These are phyloP conservation scores for Scutellaria galericulata DNA, from an alignment of 257 asterid genomes.

Conservation along the genomic window DNA sequence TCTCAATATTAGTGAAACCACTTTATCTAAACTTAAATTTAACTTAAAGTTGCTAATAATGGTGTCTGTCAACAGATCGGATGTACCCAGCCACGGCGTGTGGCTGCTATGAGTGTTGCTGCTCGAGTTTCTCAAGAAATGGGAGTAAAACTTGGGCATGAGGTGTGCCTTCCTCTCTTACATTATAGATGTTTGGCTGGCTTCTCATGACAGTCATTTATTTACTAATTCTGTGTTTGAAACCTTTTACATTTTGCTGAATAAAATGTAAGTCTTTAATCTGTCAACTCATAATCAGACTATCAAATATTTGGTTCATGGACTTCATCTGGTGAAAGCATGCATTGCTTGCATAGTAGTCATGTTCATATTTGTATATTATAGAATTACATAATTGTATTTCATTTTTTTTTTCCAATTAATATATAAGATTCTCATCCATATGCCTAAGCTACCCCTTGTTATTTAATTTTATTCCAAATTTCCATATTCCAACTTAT, in stretches of 20 bases:
- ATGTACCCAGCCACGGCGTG: conserved; percentile 98
- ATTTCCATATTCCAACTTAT: not conserved
- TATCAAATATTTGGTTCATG: conserved; percentile 5
- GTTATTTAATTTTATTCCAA: not conserved
- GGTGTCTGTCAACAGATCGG: conserved; percentile 62
- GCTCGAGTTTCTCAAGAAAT: conserved; percentile 98
- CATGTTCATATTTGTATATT: conserved; percentile 5
- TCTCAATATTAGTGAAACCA: not conserved
- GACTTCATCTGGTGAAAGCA: not conserved
- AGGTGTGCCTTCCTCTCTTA: conserved; percentile 54
- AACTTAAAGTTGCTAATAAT: conserved; percentile 23
- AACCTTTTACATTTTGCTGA: conserved; percentile 7
- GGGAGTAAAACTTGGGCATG: conserved; percentile 99
- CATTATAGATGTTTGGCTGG: conserved; percentile 26
- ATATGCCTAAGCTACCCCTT: conserved; percentile 9
- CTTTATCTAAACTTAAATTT: conserved; percentile 11
- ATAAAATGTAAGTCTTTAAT: not conserved
- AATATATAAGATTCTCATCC: not conserved
- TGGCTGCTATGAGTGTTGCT: conserved; percentile 99
- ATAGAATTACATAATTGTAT: conserved; percentile 13
- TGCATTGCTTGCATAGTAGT: not conserved
- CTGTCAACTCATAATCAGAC: not conserved
- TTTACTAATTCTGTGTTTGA: conserved; percentile 5
- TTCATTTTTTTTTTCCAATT: not conserved
- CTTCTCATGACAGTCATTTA: conserved; percentile 1